A percentile compares a stretch with the other conserved stretches of the same genome.
phyloP scores from a whole-genome alignment of 2,329 filamentous ascomycete genomes.

The Graphilbum fragrans region DNA sequence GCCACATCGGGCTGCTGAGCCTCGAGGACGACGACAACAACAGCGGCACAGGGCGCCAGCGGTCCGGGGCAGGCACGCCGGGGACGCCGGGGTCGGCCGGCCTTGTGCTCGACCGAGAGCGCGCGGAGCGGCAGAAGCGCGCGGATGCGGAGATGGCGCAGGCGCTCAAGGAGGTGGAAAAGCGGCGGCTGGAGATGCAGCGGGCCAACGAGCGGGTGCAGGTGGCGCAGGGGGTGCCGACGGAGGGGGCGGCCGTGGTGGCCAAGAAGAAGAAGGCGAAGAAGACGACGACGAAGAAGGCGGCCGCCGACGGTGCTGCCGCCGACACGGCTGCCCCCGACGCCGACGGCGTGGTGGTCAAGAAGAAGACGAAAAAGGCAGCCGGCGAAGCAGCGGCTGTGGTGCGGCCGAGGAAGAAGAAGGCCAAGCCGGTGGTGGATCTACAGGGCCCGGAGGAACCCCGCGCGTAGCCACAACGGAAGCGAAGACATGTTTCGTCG shows the following conservation, averaged over 20 bases:
- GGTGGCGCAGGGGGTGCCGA: conserved; percentile 54
- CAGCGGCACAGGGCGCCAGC: conserved; percentile 8
- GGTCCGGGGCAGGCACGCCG: conserved; percentile 7
- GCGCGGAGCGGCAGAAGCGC: conserved; percentile 47
- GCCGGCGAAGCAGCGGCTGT: conserved; percentile 14
- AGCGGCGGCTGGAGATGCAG: conserved; percentile 80
- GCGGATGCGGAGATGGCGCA: conserved; percentile 83
- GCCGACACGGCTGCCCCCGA: conserved; percentile 34
- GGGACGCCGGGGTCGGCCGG: too few relatives aligned
- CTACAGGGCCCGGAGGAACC: too few relatives aligned
- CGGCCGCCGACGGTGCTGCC: conserved; percentile 53
- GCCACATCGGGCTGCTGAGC: conserved; percentile 60
- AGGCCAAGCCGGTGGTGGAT: conserved; percentile 18
- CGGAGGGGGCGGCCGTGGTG: conserved; percentile 52
- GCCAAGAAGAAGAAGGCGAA: conserved; percentile 57
- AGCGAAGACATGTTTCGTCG: too few relatives aligned
- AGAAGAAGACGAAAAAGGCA: conserved; percentile 53
- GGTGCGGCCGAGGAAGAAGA: conserved; percentile 30
- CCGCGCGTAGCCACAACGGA: too few relatives aligned
- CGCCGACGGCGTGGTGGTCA: conserved; percentile 41
- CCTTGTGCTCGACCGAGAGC: conserved; percentile 13
- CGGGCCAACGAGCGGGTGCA: conserved; percentile 64
- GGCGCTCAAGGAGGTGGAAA: conserved; percentile 82
- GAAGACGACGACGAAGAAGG: conserved; percentile 54
- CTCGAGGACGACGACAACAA: conserved; percentile 41